Base-by-base conservation (phyloP, 2,329 filamentous ascomycete species). In the Beauveria australis region DNA sequence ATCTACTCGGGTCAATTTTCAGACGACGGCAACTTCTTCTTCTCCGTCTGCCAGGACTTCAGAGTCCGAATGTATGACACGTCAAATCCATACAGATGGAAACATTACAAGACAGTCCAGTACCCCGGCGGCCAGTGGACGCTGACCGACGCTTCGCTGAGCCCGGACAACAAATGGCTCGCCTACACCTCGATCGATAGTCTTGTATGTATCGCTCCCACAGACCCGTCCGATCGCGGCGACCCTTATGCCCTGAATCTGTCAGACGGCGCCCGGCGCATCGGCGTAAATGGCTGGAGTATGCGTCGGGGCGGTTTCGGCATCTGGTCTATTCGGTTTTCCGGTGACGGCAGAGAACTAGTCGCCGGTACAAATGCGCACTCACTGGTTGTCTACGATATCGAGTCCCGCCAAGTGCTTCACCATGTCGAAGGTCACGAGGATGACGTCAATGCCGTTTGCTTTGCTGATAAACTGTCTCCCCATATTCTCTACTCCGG, bases 1-100 rank as follows among this genome's bases (percentile, higher is more conserved):
- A 92, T 94, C 58, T 97, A 97, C 70, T 96, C 91, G 3, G 94
- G 94, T 1, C 93, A 97, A 71, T 99, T 97, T 72, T 96, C 91
- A 0, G 90, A 95, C 65, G 94, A 99, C 67, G 94, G 94, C 28
- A 96, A 96, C 73, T 97, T 97, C 77, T 97, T 97, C 77, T 97
- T 93, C 71, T 87, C 89, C 6, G 94, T 89, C 69, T 89, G 89
- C 10, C 91, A 97, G 73, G 92, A 97, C 73, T 96, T 96, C 76
- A 89, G 86, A 66, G 92, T 99, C 10, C 88, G 92, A 58, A 92
- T 99, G 90, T 99, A 97, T 74, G 93, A 97, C 72, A 97, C 94
- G 0, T 92, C 90, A 1, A 96, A 97, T 67, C 92, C 93, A 0
- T 96, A 94, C 73, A 84, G 92, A 65, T 99, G 94, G 94, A 89